Conservation (phyloP, 176 grass and related monocot genomes). For the Phyllostachys edulis region DNA sequence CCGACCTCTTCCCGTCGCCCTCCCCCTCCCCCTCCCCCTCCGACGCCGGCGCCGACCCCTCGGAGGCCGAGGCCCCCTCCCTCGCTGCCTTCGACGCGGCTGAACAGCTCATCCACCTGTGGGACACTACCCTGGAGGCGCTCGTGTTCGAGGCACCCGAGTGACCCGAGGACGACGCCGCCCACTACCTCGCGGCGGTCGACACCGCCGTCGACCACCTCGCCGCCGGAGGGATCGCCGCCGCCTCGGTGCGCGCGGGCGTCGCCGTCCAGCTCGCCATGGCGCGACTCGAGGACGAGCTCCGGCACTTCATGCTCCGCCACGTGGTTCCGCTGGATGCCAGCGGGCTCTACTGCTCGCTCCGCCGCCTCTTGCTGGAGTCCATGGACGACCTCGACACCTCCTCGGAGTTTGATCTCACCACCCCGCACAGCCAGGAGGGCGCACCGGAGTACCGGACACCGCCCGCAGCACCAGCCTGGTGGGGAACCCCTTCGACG, state of each 20-base stretch:
- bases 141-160: constrained; percentile 82
- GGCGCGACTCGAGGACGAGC: constrained; percentile 86
- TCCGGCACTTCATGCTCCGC: constrained; percentile 74
- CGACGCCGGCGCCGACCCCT: background rate
- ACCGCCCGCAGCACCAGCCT: constrained; percentile 52
- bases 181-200: constrained; percentile 59
- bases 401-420: constrained; percentile 70
- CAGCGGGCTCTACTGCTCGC: constrained; percentile 68
- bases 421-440: constrained; percentile 57
- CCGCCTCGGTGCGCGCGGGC: constrained; percentile 30
- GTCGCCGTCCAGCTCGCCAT: constrained; percentile 80
- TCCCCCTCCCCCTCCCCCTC: background rate
- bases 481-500: constrained; percentile 50
- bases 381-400: constrained; percentile 81
- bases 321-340: constrained; percentile 77
- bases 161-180: constrained; percentile 46
- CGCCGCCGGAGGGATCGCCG: background rate
- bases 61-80: background rate
- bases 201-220: constrained; percentile 42
- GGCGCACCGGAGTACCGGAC: constrained; percentile 31
- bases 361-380: constrained; percentile 84
- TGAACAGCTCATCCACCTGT: constrained; percentile 65
- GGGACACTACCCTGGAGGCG: constrained; percentile 68
- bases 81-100: constrained; percentile 48
- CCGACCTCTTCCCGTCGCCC: constrained; percentile 50